phyloP scores from a whole-genome alignment of 768 basidiomycete species.

The Leucosporidium scottii region DNA sequence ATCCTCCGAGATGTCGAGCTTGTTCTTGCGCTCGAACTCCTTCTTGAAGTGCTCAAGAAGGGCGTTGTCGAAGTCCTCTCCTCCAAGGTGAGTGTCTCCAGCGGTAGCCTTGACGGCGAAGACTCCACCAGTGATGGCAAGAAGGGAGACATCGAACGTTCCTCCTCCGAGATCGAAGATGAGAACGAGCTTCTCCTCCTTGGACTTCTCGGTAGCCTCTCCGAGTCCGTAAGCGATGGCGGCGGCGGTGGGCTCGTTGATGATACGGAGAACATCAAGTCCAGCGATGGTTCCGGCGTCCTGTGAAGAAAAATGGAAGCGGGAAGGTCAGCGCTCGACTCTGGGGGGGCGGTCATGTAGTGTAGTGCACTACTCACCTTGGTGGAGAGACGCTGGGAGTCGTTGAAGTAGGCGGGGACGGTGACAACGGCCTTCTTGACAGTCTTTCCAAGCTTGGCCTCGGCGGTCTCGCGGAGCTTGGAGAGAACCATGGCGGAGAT shows the following conservation, averaged over 20 bases:
- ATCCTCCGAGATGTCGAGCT: constrained; percentile 94
- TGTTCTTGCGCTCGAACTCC: constrained; percentile 97
- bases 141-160: constrained; percentile 98
- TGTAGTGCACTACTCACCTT: constrained; percentile 45
- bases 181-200: constrained; percentile 92
- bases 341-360: neutral
- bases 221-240: constrained; percentile 98
- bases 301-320: constrained; percentile 26
- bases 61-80: constrained; percentile 99
- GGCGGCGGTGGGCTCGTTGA: constrained; percentile 99
- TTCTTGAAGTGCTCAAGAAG: constrained; percentile 98
- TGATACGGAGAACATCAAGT: constrained; percentile 99
- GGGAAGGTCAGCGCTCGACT: neutral
- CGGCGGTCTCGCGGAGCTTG: constrained; percentile 99
- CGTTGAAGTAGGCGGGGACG: constrained; percentile 99
- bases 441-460: constrained; percentile 90
- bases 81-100: constrained; percentile 98
- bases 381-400: constrained; percentile 97
- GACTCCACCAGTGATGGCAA: constrained; percentile 96
- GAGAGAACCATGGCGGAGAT: constrained; percentile 99
- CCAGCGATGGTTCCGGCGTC: constrained; percentile 97
- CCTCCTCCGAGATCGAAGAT: constrained; percentile 99
- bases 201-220: constrained; percentile 61
- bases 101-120: constrained; percentile 99
- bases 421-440: constrained; percentile 96